Conservation (phyloP, 805 yeast species). For the Yarrowia hollandica region DNA sequence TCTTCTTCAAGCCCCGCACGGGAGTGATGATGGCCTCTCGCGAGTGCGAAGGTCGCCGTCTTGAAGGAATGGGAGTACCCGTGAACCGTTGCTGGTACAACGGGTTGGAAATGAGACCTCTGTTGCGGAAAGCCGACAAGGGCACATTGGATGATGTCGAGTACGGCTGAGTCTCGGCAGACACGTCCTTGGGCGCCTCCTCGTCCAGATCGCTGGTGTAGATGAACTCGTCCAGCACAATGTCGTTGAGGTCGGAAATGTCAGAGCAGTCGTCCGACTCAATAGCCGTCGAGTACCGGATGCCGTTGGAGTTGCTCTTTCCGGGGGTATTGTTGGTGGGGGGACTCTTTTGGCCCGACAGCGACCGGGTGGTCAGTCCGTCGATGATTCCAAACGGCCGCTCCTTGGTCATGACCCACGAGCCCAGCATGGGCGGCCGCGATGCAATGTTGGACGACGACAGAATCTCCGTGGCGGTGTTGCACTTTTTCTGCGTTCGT, state of each 20-base stretch:
- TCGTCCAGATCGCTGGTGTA: constrained; percentile 87
- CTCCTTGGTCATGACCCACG: constrained; percentile 76
- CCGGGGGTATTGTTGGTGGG: constrained; percentile 31
- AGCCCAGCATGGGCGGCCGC: constrained; percentile 88
- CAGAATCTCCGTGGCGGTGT: constrained; percentile 80
- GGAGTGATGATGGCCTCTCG: constrained; percentile 40
- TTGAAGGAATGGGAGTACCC: constrained; percentile 14
- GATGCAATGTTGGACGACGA: constrained; percentile 77
- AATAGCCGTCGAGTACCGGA: constrained; percentile 32
- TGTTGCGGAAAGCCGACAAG: constrained; percentile 85
- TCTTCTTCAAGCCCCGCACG: constrained; percentile 34
- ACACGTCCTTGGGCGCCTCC: constrained; percentile 33
- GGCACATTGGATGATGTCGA: constrained; percentile 54
- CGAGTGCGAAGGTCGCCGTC: constrained; percentile 28
- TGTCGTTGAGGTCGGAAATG: constrained; percentile 45
- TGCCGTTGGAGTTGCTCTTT: constrained; percentile 21
- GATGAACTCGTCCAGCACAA: constrained; percentile 74
- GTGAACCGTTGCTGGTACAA: constrained; percentile 18
- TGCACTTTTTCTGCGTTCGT: constrained; percentile 42
- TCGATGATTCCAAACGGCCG: constrained; percentile 94
- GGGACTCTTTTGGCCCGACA: constrained; percentile 51
- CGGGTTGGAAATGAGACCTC: constrained; percentile 48
- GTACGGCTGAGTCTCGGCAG: constrained; percentile 36
- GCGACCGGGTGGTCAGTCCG: constrained; percentile 85
- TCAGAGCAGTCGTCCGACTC: constrained; percentile 24